Evolutionary conservation across 139 green algal species (phyloP).

Genomic region (Protoeuglena noctilucae): DNA sequence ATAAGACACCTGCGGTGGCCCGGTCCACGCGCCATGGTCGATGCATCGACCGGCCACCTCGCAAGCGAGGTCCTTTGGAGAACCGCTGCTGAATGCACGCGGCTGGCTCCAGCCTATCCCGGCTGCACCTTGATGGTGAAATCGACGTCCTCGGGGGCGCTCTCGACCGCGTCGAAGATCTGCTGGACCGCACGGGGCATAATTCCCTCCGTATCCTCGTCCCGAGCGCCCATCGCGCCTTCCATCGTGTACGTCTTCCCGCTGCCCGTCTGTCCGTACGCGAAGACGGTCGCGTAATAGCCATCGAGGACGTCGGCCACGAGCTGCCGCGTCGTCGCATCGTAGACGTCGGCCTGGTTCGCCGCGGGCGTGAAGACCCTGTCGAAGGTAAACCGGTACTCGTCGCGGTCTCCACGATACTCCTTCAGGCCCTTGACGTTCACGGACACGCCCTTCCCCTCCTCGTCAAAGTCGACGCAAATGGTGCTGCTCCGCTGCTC

Average conservation of each 20-base stretch:
- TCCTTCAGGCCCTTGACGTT: no score
- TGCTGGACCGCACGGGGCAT: constrained; percentile 18
- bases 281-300: constrained; percentile 20
- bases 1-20: no score
- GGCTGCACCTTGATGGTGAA: constrained; percentile 10
- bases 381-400: constrained; percentile 22
- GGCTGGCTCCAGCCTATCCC: no score
- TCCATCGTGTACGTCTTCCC: constrained; percentile 27
- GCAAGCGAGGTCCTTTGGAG: no score
- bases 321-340: constrained; percentile 8
- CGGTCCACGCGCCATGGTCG: no score
- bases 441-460: no score
- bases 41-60: no score
- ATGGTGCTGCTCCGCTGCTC: no score
- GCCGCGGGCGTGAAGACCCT: constrained; percentile 6
- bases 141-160: constrained; percentile 2
- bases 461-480: no score
- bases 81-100: no score
- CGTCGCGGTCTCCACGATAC: no score
- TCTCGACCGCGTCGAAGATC: constrained; percentile 12
- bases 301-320: constrained; percentile 15
- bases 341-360: constrained; percentile 15
- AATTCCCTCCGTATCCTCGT: constrained; percentile 8
- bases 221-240: not conserved
- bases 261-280: constrained; percentile 20